phyloP scores from a whole-genome alignment of 2,329 filamentous ascomycete species.

The Cladophialophora carrionii region DNA sequence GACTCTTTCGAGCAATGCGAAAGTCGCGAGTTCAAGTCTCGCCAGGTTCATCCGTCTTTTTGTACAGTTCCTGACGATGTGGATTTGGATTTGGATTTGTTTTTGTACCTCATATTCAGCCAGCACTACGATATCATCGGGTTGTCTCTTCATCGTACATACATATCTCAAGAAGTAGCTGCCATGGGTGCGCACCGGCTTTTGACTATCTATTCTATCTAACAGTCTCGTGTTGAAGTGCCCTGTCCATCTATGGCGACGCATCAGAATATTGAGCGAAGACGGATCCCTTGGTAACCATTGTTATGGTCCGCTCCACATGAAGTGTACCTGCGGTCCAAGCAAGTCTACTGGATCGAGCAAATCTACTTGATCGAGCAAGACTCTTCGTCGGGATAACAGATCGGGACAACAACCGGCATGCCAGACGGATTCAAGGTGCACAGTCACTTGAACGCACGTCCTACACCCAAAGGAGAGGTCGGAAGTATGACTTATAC shows the following conservation, averaged over 20 bases:
- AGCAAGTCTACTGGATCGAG: too few relatives aligned
- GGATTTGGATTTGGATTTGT: background rate
- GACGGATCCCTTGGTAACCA: background rate
- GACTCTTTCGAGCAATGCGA: conserved; percentile 44
- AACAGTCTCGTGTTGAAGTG: background rate
- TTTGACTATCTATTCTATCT: background rate
- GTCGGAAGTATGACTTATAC: too few relatives aligned
- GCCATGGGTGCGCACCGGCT: background rate
- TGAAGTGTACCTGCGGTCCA: too few relatives aligned
- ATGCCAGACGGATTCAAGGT: too few relatives aligned
- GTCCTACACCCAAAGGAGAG: too few relatives aligned
- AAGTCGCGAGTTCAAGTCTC: conserved; percentile 48
- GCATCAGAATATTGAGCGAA: background rate
- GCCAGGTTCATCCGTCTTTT: conserved; percentile 38
- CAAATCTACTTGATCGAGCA: too few relatives aligned
- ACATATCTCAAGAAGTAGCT: too few relatives aligned
- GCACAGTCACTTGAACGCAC: too few relatives aligned
- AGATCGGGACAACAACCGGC: too few relatives aligned
- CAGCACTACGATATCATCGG: too few relatives aligned
- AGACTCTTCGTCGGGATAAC: too few relatives aligned
- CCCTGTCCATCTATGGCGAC: background rate
- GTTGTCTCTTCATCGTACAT: background rate
- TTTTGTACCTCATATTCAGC: background rate
- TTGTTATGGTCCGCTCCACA: too few relatives aligned
- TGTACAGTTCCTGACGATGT: background rate